A percentile compares a stretch with the other conserved stretches of the same genome.
Evolutionary conservation across 2,329 filamentous ascomycete species (phyloP).

Genomic region (Calonectria pauciramosa): DNA sequence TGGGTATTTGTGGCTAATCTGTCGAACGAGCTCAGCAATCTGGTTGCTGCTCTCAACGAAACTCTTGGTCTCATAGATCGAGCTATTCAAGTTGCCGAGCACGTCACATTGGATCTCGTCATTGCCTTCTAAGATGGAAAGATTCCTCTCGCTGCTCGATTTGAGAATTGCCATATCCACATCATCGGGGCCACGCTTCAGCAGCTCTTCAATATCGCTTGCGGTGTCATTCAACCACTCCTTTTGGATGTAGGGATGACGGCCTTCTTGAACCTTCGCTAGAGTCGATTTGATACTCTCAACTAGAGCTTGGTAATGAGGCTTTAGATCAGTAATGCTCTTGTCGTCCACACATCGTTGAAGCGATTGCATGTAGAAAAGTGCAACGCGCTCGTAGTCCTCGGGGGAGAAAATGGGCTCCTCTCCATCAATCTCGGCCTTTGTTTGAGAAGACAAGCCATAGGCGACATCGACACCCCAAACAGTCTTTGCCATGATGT

Average conservation of each 20-base stretch:
- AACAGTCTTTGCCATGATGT: not conserved
- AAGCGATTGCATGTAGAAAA: not conserved
- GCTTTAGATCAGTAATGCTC: not conserved
- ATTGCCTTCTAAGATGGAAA: not conserved
- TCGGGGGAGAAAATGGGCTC: not conserved
- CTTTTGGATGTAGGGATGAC: not conserved
- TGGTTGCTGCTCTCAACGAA: too few species aligned
- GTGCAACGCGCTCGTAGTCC: not conserved
- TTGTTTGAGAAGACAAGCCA: not conserved
- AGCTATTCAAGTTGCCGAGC: not conserved
- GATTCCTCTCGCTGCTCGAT: not conserved
- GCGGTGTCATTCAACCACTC: not conserved
- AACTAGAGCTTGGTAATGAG: not conserved
- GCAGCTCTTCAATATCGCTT: not conserved
- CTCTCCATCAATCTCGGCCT: not conserved
- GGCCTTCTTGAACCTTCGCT: not conserved
- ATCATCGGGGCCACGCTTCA: not conserved
- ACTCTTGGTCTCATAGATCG: not conserved
- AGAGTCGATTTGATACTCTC: not conserved
- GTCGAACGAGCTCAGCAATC: not conserved
- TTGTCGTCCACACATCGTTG: not conserved
- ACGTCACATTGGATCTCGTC: not conserved
- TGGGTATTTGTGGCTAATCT: not conserved
- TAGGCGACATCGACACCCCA: not conserved
- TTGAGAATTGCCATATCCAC: not conserved